phyloP scores from a whole-genome alignment of 2,329 filamentous ascomycete species.

The Juglanconis juglandina region DNA sequence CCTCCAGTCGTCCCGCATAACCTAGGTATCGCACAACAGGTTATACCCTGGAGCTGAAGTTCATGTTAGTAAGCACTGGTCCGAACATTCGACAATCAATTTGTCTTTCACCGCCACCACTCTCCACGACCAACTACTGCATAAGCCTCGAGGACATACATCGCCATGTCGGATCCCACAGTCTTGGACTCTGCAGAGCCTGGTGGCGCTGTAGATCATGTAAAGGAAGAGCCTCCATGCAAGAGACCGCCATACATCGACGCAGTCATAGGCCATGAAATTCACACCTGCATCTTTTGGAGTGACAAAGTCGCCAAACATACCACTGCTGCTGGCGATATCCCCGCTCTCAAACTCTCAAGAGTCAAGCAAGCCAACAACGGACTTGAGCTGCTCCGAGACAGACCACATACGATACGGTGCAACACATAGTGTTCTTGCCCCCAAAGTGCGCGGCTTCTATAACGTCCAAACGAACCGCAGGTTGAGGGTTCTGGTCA shows the following conservation, averaged over 20 bases:
- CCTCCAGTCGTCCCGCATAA: too few relatives aligned
- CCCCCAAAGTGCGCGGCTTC: slow-evolving; percentile 10
- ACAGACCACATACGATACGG: slow-evolving; percentile 18
- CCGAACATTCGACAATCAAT: too few relatives aligned
- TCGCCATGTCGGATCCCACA: too few relatives aligned
- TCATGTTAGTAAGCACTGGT: too few relatives aligned
- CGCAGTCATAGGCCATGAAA: slow-evolving; percentile 4
- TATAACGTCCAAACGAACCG: slow-evolving; percentile 13
- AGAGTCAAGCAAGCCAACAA: not conserved
- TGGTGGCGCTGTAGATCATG: too few relatives aligned
- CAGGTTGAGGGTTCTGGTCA: slow-evolving; percentile 1
- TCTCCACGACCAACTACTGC: too few relatives aligned
- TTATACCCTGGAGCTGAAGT: too few relatives aligned
- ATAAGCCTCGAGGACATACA: too few relatives aligned
- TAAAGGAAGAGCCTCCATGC: too few relatives aligned
- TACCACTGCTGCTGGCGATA: not conserved
- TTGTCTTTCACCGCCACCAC: too few relatives aligned
- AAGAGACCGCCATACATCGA: not conserved
- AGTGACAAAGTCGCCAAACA: slow-evolving; percentile 18
- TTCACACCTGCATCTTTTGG: slow-evolving; percentile 15
- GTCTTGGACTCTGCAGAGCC: too few relatives aligned
- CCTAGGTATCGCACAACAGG: too few relatives aligned
- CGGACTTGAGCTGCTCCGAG: slow-evolving; percentile 6
- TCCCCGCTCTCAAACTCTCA: slow-evolving; percentile 5
- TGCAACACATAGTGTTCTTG: slow-evolving; percentile 8